Base-by-base conservation (phyloP, 257 asterid species). In the Apocynum venetum region DNA sequence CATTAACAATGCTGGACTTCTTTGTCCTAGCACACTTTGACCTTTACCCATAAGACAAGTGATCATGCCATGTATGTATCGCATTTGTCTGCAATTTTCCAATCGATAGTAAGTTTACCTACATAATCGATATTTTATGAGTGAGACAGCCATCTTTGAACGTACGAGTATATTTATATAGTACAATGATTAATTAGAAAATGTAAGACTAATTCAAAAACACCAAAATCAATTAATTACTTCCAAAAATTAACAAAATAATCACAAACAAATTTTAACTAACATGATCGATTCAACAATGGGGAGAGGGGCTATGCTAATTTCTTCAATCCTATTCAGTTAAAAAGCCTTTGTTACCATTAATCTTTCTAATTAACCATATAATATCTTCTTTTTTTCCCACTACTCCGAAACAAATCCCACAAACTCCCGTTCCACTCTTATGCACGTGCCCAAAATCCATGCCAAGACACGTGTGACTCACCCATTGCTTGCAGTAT, bases 361-460 rank as follows among this genome's bases (percentile, higher is more conserved):
- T 57, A 31, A 12, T 72, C 61, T 74, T 78, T 25, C 31, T 25
- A 25, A 25, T 25, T 25, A 25, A 25, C 31, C 31, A 25, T 25
- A 25, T 25, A 25, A 25, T 25, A 25, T 68, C 74, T 69, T 79
- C 70, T 74, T 71, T 49, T 49, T 49, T 49, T 49, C 1, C 4
- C 7, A 55, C 15, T n/a, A 1, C 47, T 64, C 56, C 56, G 35
- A 63, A n/a, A 51, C 83, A 84, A 86, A 82, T 46, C 80, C 79
- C 78, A 41, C 81, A 59, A 80, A 74, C 9, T 20, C 60, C 77
- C 83, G 71, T 47, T 19, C 56, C 75, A 67, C 59, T 36, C 74
- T n/a, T 80, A 69, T 48, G 77, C 92, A 85, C 88, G 87, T 85
- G 86, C 82, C 88, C 57, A 55, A 66, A 56, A 52, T 56, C 78